Base-by-base conservation (phyloP, 208 protist genomes). In the Trypanosoma congolense region DNA sequence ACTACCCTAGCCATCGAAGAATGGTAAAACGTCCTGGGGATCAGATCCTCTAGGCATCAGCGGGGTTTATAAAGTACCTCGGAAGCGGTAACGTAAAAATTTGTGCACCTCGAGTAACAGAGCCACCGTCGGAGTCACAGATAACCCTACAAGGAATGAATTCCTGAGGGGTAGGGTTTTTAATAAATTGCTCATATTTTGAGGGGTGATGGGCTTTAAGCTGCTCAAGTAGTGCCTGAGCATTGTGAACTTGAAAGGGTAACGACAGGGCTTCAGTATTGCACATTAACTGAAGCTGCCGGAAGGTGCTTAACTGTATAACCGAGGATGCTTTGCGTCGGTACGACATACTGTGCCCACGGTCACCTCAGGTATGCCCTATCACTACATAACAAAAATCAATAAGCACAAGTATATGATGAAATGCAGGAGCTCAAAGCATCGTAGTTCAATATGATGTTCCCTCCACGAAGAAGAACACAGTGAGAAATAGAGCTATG, bases 181-280 rank as follows among this genome's bases (percentile, higher is more conserved):
- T 81, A 25, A 56, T 57, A 56, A 91, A 91, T 33, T 82, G 69
- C 1, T 80, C 65, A 40, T 76, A 87, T 18, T 57, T 48, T 10
- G 59, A 3, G n/a, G 42, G 28, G 36, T 90, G 56, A 41, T 78
- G 28, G n/a, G 74, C 55, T 38, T 84, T 61, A 22, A 90, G 47
- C 46, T 88, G 77, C 2, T 69, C 62, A 8, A 87, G 49, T 22
- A 95, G 56, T n/a, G 61, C 54, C 36, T 86, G 65, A 18, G 82
- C 70, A 69, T 95, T 86, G 70, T 92, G 82, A n/a, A 66, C 59
- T 45, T 95, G 83, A 65, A 95, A 95, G n/a, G 73, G 61, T 25
- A 84, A 40, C 25, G 57, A 57, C 25, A 71, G 62, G 10, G 70
- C 52, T 12, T 35, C 56, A 8, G 57, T 56, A 64, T 92, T 95